Evolutionary conservation across 352 stramenopile genomes (phyloP), one percentile per base, ranked within the genome.

Genomic region (Globisporangium parvum): DNA sequence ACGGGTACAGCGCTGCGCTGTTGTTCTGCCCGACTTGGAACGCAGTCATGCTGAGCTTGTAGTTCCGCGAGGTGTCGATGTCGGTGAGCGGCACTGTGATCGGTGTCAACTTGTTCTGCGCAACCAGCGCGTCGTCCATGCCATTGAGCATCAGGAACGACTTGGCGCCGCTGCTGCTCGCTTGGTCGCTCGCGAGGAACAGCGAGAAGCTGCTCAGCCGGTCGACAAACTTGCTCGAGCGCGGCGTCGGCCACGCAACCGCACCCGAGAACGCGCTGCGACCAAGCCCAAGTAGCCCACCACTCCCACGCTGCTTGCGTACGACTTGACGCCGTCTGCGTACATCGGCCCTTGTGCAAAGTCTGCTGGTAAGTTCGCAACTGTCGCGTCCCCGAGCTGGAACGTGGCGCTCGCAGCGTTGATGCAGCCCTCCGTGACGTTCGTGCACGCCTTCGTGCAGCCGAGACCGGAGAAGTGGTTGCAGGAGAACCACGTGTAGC

Each of bases 61-160:
- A 45, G 39, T 2, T n/a, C n/a, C n/a, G 11, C 28, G 28, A 33
- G 39, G 17, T 3, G 24, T 10, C 28, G 47, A 8, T 17, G 21
- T n/a, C 17, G 28, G 9, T 33, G 3, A 33, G 28, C 28, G 28
- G 28, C 28, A 33, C 28, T 33, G 28, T 33, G 3, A 33, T 8
- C 3, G 28, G 26, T 3, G 17, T 41, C 24, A 33, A 23, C 28
- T 20, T 23, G 15, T 41, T 40, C 47, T 40, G 15, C 5, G 47
- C 47, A 18, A 52, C 24, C 18, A 42, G 47, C 18, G 47, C 47
- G 3, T 52, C 9, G n/a, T 52, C 47, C 5, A 52, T 9, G 28
- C 47, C 47, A 26, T 52, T 52, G 47, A 52, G 28, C 28, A 52
- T 52, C 28, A 42, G 5, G 47, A 52, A 52, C 28, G 28, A 33